These are phyloP conservation scores for Danielia reshetovae DNA, from an alignment of 805 yeast species.

Conservation along the genomic window DNA sequence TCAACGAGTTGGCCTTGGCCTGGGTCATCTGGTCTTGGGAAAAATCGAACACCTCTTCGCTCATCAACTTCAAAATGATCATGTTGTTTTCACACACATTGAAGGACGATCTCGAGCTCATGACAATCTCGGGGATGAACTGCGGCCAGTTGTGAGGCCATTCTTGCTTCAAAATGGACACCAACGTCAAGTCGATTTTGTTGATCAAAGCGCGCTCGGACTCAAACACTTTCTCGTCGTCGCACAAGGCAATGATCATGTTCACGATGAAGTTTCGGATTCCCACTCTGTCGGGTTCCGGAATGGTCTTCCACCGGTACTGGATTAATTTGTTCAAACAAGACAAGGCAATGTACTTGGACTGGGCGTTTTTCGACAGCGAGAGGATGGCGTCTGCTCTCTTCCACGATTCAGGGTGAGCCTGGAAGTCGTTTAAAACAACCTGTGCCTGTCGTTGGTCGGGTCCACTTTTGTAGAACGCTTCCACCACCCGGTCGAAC, in stretches of 20 bases:
- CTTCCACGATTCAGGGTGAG: slow-evolving; percentile 94
- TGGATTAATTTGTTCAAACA: slow-evolving; percentile 86
- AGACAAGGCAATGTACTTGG: slow-evolving; percentile 88
- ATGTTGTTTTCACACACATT: slow-evolving; percentile 97
- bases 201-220: slow-evolving; percentile 79
- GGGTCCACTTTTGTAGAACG: slow-evolving; percentile 71
- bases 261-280: slow-evolving; percentile 91
- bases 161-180: slow-evolving; percentile 92
- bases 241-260: slow-evolving; percentile 90
- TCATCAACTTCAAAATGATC: slow-evolving; percentile 81
- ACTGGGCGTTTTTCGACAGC: slow-evolving; percentile 71
- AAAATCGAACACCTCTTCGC: slow-evolving; percentile 95
- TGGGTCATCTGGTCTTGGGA: slow-evolving; percentile 97
- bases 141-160: slow-evolving; percentile 99
- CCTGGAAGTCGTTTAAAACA: slow-evolving; percentile 77
- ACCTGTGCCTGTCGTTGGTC: slow-evolving; percentile 70
- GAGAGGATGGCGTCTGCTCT: slow-evolving; percentile 87
- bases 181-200: slow-evolving; percentile 91
- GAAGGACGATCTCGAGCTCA: slow-evolving; percentile 75
- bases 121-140: slow-evolving; percentile 89
- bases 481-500: slow-evolving; percentile 79
- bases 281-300: slow-evolving; percentile 84
- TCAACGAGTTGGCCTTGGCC: slow-evolving; percentile 82
- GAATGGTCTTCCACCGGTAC: slow-evolving; percentile 90
- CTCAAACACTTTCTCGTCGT: slow-evolving; percentile 68